These are phyloP conservation scores for Brassica hybrid DNA, from an alignment of 441 rosid genomes.

Conservation along the genomic window DNA sequence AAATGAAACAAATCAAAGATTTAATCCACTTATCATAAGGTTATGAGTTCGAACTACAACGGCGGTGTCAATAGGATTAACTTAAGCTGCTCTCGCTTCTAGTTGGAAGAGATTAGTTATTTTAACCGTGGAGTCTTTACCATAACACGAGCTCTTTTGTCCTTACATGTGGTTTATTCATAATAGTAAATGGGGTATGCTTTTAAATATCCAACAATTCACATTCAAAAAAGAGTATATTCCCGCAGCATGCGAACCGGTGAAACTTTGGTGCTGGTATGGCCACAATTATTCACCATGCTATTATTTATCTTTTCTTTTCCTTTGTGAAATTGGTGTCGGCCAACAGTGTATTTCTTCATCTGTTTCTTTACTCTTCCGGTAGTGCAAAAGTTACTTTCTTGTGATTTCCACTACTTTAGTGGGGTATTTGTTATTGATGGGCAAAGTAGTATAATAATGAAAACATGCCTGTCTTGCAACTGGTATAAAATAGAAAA, in stretches of 20 bases:
- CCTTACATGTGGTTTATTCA: not conserved
- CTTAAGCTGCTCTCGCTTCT: not conserved
- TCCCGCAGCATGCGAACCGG: constrained; percentile 7
- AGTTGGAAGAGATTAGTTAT: not conserved
- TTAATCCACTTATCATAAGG: not conserved
- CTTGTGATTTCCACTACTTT: constrained; percentile 37
- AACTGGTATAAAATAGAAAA: not conserved
- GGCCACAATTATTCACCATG: constrained; percentile 19
- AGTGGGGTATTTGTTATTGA: constrained; percentile 42
- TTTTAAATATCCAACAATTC: not conserved
- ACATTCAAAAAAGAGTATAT: not conserved
- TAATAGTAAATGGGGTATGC: not conserved
- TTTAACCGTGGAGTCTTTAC: not conserved
- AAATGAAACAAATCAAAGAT: constrained; percentile 4
- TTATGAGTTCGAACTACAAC: not conserved
- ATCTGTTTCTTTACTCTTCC: constrained; percentile 38
- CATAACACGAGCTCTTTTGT: not conserved
- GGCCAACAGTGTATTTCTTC: constrained; percentile 29
- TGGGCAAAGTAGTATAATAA: constrained; percentile 29
- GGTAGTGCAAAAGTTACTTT: constrained; percentile 39
- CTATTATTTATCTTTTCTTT: constrained; percentile 10
- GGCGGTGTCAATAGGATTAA: not conserved
- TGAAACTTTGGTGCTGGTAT: constrained; percentile 13
- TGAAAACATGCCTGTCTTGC: constrained; percentile 26
- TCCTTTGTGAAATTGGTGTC: no score